Base-by-base conservation (phyloP, 2,329 filamentous ascomycete genomes). In the Neonectria hederae region DNA sequence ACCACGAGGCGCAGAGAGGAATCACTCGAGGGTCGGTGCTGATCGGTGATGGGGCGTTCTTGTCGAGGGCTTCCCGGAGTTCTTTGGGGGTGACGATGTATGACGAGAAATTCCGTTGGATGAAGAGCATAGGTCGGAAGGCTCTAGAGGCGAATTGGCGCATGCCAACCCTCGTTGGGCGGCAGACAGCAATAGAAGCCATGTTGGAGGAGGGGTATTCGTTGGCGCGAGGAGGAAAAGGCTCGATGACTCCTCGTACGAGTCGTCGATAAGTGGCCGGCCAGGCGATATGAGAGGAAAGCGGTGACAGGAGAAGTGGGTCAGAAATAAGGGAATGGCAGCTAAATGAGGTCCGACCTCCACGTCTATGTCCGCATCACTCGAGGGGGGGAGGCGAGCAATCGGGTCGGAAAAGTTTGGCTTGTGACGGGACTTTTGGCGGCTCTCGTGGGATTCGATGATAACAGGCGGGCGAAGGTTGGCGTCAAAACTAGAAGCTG, bases 1-100 rank as follows among this genome's bases (percentile, higher is more conserved):
- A 99, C 96, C 96, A 99, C 24, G 93, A 87, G 51, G 94, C 96
- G 80, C 94, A 97, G 45, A 99, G 86, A 3, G 96, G 92, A 58
- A 99, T 89, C 46, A 97, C 90, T 70, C 92, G 90, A 1, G 95
- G 92, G 13, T 93, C 89, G 46, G 92, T 91, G 65, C 92, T 93
- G 73, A 95, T 92, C 66, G 90, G 89, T 57, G 90, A 92, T 13
- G 91, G 87, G 4, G 93, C 87, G 78, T 95, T 97, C 81, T 91
- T 91, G 79, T 91, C 90, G 55, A 99, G 86, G 55, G 94, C 94
- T 69, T 91, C 87, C 75, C 90, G 81, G 62, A 98, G 89, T 80
- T 97, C 91, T 66, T 89, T 87, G 1, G 96, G 95, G 2, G 92
- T 90, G 75, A 99, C 91, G 67, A 98, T 85, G 79, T 97, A 98